Base-by-base conservation (phyloP, 2,329 filamentous ascomycete genomes). In the Fusarium robinianum region DNA sequence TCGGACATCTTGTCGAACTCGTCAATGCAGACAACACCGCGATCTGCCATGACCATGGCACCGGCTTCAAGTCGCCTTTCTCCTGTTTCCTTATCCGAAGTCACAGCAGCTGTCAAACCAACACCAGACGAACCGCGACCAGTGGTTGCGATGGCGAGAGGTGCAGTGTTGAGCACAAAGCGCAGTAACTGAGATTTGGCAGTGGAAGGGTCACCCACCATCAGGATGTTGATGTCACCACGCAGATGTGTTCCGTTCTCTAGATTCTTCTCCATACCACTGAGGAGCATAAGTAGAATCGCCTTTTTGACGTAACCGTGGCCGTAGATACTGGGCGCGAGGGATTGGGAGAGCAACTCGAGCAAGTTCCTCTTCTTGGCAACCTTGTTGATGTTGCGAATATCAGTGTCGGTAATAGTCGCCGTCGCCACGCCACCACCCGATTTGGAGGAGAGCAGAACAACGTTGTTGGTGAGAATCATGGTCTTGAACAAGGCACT, bases 1-100 rank as follows among this genome's bases (percentile, higher is more conserved):
- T 99, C 94, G 44, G 90, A 96, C 94, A 99, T 99, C 71, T 99
- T 99, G 75, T 99, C 94, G 59, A 99, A 99, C 64, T 99, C 94
- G 66, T 99, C 94, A 57, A 99, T 99, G 74, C 94, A 99, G 22
- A 99, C 94, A 8, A 99, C 92, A 58, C 94, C 94, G 52, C 94
- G 87, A 67, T 99, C 94, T 53, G 85, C 94, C 63, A 99, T 88
- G 49, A 99, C 94, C 94, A 99, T 99, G 54, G 94, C 94, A 80
- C 94, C 94, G 11, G 94, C 94, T 71, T 99, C 94, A 1, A 99
- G 79, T 56, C 94, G 83, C 56, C 94, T 83, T 67, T 99, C 94
- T 46, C 94, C 94, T 1, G 94, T 99, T 69, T 99, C 94, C 67
- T 97, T 97, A 69, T 99, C 94, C 1, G 88, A 85, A 1, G 94